These are phyloP conservation scores for Drechslerella dactyloides DNA, from an alignment of 2,329 filamentous ascomycete genomes.

Conservation along the genomic window DNA sequence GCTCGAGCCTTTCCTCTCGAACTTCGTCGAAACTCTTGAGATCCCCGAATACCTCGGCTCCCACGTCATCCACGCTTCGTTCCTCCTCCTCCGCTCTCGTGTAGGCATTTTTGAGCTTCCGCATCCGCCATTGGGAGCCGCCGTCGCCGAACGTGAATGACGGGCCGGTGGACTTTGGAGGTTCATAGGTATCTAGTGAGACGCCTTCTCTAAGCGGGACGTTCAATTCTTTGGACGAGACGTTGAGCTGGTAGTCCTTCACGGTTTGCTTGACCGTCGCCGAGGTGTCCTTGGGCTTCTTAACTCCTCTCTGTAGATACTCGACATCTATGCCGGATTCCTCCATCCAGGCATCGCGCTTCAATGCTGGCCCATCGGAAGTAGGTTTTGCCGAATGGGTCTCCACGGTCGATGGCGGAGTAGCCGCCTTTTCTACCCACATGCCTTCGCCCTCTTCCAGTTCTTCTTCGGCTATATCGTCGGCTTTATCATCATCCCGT, in stretches of 20 bases:
- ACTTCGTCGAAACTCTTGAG: constrained; percentile 88
- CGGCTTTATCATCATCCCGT: constrained; percentile 56
- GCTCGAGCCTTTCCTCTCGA: constrained; percentile 86
- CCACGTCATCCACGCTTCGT: constrained; percentile 78
- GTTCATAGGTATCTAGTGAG: constrained; percentile 63
- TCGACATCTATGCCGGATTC: constrained; percentile 82
- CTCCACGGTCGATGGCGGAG: constrained; percentile 52
- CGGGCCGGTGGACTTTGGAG: constrained; percentile 68
- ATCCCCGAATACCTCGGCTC: constrained; percentile 79
- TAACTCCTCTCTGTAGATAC: constrained; percentile 71
- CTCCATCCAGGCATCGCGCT: constrained; percentile 94
- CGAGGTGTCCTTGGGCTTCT: constrained; percentile 62
- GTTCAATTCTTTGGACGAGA: constrained; percentile 85
- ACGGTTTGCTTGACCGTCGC: constrained; percentile 60
- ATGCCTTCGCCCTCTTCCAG: constrained; percentile 29
- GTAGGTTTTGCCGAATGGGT: constrained; percentile 54
- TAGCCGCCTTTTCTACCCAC: constrained; percentile 53
- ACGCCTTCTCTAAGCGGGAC: constrained; percentile 69
- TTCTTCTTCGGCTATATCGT: constrained; percentile 49
- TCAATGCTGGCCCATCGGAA: constrained; percentile 59
- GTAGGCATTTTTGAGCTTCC: constrained; percentile 86
- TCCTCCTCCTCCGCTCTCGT: constrained; percentile 75
- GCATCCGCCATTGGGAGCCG: constrained; percentile 96
- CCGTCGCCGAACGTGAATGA: constrained; percentile 86
- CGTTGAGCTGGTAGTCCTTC: constrained; percentile 70